phyloP scores from a whole-genome alignment of 805 yeast species.

The Candida lessepsii region DNA sequence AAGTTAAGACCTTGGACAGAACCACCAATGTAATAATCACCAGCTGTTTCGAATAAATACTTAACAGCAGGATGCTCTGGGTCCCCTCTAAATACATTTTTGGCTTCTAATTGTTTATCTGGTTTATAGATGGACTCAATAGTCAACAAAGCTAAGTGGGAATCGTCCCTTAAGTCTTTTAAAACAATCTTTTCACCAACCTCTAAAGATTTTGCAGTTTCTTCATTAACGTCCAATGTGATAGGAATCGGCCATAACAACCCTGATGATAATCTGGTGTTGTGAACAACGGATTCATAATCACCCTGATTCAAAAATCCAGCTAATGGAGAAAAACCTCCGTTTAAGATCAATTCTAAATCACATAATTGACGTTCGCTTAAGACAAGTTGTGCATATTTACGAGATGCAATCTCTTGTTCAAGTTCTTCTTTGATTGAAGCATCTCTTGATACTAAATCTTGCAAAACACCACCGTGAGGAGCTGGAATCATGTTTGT shows the following conservation, averaged over 20 bases:
- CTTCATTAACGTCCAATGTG: constrained; percentile 70
- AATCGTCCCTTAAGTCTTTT: constrained; percentile 78
- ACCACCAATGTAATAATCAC: constrained; percentile 89
- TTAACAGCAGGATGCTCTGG: constrained; percentile 93
- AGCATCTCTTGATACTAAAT: constrained; percentile 79
- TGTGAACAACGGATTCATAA: constrained; percentile 64
- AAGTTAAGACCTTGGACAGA: constrained; percentile 76
- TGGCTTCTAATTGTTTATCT: constrained; percentile 76
- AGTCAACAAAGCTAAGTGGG: constrained; percentile 77
- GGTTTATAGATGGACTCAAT: constrained; percentile 79
- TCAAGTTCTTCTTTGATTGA: constrained; percentile 54
- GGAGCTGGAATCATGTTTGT: constrained; percentile 50
- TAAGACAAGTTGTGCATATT: constrained; percentile 48
- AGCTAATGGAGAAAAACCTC: constrained; percentile 86
- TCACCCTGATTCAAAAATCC: constrained; percentile 69
- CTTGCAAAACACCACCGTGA: constrained; percentile 90
- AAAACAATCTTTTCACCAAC: constrained; percentile 67
- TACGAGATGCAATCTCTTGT: constrained; percentile 49
- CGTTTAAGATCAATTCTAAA: constrained; percentile 84
- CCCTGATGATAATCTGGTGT: constrained; percentile 73
- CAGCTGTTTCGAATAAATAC: constrained; percentile 70
- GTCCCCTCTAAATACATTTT: constrained; percentile 90
- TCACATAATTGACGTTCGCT: constrained; percentile 92
- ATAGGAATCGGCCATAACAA: constrained; percentile 91
- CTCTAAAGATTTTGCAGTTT: constrained; percentile 40